Base-by-base conservation (phyloP, 331 rosid species). In the Dryas integrifolia region DNA sequence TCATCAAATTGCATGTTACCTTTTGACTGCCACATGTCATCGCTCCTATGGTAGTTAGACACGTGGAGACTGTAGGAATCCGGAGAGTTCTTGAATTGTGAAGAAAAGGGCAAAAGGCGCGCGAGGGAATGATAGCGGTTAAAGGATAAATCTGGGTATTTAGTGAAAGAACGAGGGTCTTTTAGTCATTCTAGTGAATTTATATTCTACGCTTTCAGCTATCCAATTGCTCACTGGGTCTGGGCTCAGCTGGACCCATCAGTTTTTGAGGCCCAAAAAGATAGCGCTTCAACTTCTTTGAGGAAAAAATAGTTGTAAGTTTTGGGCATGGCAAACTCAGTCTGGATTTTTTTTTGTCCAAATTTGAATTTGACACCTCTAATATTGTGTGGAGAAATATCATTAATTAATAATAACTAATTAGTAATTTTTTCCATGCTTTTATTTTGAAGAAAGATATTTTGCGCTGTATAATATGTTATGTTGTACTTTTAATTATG, bases 51-150 rank as follows among this genome's bases (percentile, higher is more conserved):
- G 16, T 0, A 2, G 1, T 5, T 4, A 0, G 76, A 35, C 85
- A 61, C 89, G 82, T 80, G 48, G 52, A 0, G 4, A 1, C 53
- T 2, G 4, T 48, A 1, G 48, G 13, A 5, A 5, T 77, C 84
- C 65, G 65, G 82, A 80, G 38, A 6, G 45, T 80, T 82, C 89
- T 55, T 80, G 84, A 86, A 26, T 52, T 56, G 13, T 38, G 38
- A 47, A 8, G 68, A 73, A 51, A 35, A 5, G 18, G 15, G 3
- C 35, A 44, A 60, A 60, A 14, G 24, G 46, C 24, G 21, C 0
- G 44, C 40, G 16, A 18, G 16, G 72, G 12, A 15, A 39, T 21
- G 1, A 8, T 1, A 26, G 43, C 75, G 12, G 68, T 46, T 58
- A 3, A 56, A 9, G 24, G 46, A 7, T 35, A 60, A 14, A 38